Evolutionary conservation across 2,329 filamentous ascomycete genomes (phyloP).

Genomic region (Ophiostoma quercus): DNA sequence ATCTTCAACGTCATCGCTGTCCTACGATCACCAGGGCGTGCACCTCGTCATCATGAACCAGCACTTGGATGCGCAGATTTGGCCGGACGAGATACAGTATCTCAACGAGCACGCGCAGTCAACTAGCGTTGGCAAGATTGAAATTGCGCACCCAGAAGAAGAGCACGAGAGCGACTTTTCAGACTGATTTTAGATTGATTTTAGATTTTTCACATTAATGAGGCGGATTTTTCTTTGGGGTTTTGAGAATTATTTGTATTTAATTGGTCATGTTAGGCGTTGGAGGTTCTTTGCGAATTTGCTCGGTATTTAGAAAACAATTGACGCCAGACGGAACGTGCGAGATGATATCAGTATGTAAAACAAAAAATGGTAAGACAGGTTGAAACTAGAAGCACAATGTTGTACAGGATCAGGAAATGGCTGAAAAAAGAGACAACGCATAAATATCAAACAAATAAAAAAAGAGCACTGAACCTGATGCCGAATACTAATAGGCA

Average conservation of each 20-base stretch:
- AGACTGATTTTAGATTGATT: conserved; percentile 25
- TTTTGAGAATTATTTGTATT: not conserved
- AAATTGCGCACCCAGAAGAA: conserved; percentile 37
- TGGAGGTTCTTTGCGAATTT: not conserved
- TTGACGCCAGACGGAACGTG: not conserved
- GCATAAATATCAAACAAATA: not conserved
- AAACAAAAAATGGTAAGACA: not conserved
- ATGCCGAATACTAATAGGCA: not conserved
- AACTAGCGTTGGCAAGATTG: conserved; percentile 34
- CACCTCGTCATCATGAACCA: conserved; percentile 36
- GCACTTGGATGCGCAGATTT: conserved; percentile 31
- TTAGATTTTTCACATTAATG: too few species aligned
- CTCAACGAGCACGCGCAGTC: conserved; percentile 30
- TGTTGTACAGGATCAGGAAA: too few species aligned
- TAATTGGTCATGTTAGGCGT: not conserved
- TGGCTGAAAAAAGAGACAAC: too few species aligned
- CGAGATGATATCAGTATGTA: not conserved
- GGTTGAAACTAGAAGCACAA: too few species aligned
- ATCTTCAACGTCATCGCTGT: not conserved
- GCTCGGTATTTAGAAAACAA: not conserved
- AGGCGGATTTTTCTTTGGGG: not conserved
- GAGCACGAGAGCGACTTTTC: conserved; percentile 36
- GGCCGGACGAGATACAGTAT: conserved; percentile 28
- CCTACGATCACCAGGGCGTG: conserved; percentile 29
- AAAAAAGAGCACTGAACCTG: not conserved